These are phyloP conservation scores for Paradendryphiella salina DNA, from an alignment of 2,329 filamentous ascomycete genomes.

Conservation along the genomic window DNA sequence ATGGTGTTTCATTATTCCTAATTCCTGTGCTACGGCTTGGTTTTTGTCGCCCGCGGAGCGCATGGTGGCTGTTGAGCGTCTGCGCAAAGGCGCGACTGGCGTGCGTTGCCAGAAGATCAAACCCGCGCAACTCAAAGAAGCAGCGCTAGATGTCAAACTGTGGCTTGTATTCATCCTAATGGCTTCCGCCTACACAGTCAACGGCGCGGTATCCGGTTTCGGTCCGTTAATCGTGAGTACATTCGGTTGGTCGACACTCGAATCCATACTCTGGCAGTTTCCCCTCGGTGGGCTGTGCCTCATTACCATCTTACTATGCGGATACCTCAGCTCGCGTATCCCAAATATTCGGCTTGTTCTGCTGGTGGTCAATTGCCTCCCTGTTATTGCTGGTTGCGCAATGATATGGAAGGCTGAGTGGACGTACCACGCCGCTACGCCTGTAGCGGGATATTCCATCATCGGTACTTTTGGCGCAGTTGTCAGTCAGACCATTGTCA, in stretches of 20 bases:
- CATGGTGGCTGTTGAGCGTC: slow-evolving; percentile 56
- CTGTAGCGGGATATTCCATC: slow-evolving; percentile 71
- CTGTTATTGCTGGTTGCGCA: slow-evolving; percentile 72
- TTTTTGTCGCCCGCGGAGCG: slow-evolving; percentile 67
- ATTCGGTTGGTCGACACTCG: slow-evolving; percentile 49
- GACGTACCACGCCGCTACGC: slow-evolving; percentile 66
- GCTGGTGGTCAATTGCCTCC: slow-evolving; percentile 68
- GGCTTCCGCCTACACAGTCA: slow-evolving; percentile 61
- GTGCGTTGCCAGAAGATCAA: slow-evolving; percentile 58
- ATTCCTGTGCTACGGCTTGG: slow-evolving; percentile 69
- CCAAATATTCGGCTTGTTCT: slow-evolving; percentile 67
- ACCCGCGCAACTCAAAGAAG: slow-evolving; percentile 55
- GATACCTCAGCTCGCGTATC: slow-evolving; percentile 64
- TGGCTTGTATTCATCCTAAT: slow-evolving; percentile 48
- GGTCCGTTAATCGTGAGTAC: slow-evolving; percentile 46
- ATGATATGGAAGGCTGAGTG: slow-evolving; percentile 72
- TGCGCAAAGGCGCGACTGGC: slow-evolving; percentile 55
- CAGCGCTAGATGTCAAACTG: slow-evolving; percentile 52
- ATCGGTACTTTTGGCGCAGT: slow-evolving; percentile 74
- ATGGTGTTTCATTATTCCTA: slow-evolving; percentile 69
- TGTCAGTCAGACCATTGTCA: slow-evolving; percentile 62
- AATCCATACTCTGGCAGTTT: slow-evolving; percentile 63
- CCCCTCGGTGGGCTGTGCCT: slow-evolving; percentile 71
- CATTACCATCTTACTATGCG: slow-evolving; percentile 66
- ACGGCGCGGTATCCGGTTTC: slow-evolving; percentile 50